These are phyloP conservation scores for Metarhizium guizhouense DNA, from an alignment of 2,329 filamentous ascomycete genomes.

Conservation along the genomic window DNA sequence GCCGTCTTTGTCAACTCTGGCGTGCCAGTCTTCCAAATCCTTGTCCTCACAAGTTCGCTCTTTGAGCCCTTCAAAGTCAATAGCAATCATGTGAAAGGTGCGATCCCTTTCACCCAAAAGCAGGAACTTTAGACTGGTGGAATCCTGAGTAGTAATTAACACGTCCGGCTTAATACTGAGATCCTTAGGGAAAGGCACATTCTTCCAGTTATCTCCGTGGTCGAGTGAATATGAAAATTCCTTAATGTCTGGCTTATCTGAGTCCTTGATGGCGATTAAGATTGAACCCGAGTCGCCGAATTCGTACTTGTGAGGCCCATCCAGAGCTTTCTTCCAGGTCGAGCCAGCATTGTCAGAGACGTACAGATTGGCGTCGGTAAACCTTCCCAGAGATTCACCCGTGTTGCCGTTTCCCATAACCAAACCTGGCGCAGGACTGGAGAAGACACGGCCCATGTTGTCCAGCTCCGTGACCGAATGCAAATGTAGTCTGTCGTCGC, in stretches of 20 bases:
- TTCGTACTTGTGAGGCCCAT: conserved; percentile 89
- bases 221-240: conserved; percentile 72
- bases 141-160: conserved; percentile 84
- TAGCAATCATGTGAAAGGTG: conserved; percentile 57
- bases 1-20: conserved; percentile 69
- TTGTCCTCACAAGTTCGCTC: conserved; percentile 67
- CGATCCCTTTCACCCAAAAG: conserved; percentile 56
- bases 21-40: conserved; percentile 85
- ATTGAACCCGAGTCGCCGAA: conserved; percentile 91
- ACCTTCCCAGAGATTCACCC: conserved; percentile 62
- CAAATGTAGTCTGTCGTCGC: conserved; percentile 65
- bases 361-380: conserved; percentile 69
- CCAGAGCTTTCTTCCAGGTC: conserved; percentile 67
- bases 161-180: conserved; percentile 61
- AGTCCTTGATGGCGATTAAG: conserved; percentile 73
- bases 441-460: conserved; percentile 82
- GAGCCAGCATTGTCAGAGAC: conserved; percentile 86
- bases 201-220: conserved; percentile 78
- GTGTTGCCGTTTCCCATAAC: conserved; percentile 93
- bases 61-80: conserved; percentile 78
- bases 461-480: conserved; percentile 83
- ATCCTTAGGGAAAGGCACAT: conserved; percentile 55
- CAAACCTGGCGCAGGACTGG: conserved; percentile 84
- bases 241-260: conserved; percentile 47
- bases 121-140: conserved; percentile 85